Percentiles rank a stretch among this genome's conserved stretches.
Evolutionary conservation across 305 asterid genomes (phyloP).

Genomic region (Fraxinus dipetala): DNA sequence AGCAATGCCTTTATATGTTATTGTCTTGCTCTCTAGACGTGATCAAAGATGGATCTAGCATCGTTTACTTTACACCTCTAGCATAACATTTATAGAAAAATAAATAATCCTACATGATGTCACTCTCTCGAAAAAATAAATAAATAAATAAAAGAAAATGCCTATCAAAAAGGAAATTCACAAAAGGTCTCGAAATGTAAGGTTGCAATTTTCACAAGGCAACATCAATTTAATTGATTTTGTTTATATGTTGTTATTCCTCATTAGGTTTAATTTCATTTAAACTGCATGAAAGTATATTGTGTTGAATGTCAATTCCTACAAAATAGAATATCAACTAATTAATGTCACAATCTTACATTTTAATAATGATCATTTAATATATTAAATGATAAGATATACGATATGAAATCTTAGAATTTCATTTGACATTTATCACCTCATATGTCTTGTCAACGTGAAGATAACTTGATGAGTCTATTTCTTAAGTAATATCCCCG

Average conservation of each 20-base stretch:
- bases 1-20: neutral
- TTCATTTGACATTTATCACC: neutral
- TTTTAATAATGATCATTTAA: neutral
- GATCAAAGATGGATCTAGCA: neutral
- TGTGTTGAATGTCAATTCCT: neutral
- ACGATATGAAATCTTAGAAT: neutral
- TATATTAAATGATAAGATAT: neutral
- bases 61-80: neutral
- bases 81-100: neutral
- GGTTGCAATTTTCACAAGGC: neutral
- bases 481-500: no score
- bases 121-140: no score
- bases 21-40: neutral
- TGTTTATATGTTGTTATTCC: neutral
- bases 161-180: neutral
- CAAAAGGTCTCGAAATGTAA: neutral
- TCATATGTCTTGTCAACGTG: neutral
- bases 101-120: neutral
- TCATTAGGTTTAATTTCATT: neutral
- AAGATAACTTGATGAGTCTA: neutral
- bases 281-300: neutral
- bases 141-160: no score
- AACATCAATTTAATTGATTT: neutral
- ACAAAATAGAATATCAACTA: neutral
- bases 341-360: neutral